These are phyloP conservation scores for Leccinum solheimii DNA, from an alignment of 1,284 basidiomycete species.

Conservation along the genomic window DNA sequence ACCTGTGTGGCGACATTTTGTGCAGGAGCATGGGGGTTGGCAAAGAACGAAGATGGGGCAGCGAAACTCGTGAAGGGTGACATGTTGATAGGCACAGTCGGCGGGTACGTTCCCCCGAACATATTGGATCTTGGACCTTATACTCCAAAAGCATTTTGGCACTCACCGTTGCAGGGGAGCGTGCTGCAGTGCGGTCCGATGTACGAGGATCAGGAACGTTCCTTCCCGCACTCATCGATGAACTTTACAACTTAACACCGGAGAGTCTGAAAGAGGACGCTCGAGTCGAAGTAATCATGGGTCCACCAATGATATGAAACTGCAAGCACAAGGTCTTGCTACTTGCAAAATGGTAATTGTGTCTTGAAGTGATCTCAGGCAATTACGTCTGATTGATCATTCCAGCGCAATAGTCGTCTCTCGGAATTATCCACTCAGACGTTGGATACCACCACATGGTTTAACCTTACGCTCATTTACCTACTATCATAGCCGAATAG, in stretches of 20 bases:
- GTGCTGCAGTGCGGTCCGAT: conserved; percentile 66
- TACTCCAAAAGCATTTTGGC: conserved; percentile 63
- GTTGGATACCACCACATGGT: no score
- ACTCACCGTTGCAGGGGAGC: conserved; percentile 82
- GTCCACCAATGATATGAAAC: no score
- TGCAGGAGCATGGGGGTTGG: conserved; percentile 56
- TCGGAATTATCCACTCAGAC: no score
- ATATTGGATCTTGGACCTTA: conserved; percentile 7
- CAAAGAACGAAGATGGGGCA: conserved; percentile 23
- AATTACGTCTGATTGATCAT: no score
- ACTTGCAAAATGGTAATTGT: background rate
- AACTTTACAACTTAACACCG: conserved; percentile 64
- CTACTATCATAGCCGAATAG: no score
- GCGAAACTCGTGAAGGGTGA: conserved; percentile 64
- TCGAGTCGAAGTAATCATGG: conserved; percentile 45
- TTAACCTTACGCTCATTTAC: no score
- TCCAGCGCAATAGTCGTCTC: no score
- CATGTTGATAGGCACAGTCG: conserved; percentile 73
- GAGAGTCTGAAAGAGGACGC: conserved; percentile 51
- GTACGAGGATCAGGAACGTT: conserved; percentile 89
- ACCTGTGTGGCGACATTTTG: conserved; percentile 77
- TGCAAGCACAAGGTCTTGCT: no score
- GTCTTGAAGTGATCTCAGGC: no score
- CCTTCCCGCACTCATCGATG: conserved; percentile 84
- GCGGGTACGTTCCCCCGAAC: conserved; percentile 55